Evolutionary conservation across 2,329 filamentous ascomycete species (phyloP).

Genomic region (Fusarium anthophilum): DNA sequence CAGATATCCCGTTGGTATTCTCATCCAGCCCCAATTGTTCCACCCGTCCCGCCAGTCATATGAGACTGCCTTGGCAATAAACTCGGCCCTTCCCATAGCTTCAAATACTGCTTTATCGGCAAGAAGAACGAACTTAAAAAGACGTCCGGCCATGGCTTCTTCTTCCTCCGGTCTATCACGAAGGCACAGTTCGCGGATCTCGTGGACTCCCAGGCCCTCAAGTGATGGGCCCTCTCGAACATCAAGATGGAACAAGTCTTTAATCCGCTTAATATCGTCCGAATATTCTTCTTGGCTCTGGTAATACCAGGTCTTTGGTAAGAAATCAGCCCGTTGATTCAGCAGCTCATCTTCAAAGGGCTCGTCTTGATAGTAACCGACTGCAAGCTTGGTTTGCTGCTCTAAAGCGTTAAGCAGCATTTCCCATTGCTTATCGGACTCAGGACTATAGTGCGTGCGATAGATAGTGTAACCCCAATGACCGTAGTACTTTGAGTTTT

Average conservation of each 20-base stretch:
- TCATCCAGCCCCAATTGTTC: slow-evolving; percentile 13
- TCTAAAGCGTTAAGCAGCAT: no score
- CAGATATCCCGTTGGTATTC: not conserved
- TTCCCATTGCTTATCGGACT: no score
- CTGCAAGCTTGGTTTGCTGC: no score
- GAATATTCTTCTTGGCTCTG: not conserved
- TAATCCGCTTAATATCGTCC: not conserved
- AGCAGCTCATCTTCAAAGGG: not conserved
- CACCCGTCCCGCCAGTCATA: not conserved
- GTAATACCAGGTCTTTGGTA: not conserved
- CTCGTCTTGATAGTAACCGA: no score
- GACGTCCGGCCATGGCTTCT: not conserved
- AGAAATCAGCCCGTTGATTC: not conserved
- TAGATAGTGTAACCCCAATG: slow-evolving; percentile 21
- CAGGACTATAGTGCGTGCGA: slow-evolving; percentile 1
- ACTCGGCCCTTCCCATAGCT: not conserved
- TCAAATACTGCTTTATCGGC: not conserved
- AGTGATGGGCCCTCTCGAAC: not conserved
- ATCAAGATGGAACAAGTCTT: not conserved
- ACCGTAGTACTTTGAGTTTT: slow-evolving; percentile 6
- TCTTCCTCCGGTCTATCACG: not conserved
- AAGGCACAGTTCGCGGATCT: not conserved
- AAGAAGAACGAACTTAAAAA: not conserved
- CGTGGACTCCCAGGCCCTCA: not conserved
- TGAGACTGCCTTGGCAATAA: not conserved